Base-by-base conservation (phyloP, 768 basidiomycete genomes). In the Phylloporus arenicola region DNA sequence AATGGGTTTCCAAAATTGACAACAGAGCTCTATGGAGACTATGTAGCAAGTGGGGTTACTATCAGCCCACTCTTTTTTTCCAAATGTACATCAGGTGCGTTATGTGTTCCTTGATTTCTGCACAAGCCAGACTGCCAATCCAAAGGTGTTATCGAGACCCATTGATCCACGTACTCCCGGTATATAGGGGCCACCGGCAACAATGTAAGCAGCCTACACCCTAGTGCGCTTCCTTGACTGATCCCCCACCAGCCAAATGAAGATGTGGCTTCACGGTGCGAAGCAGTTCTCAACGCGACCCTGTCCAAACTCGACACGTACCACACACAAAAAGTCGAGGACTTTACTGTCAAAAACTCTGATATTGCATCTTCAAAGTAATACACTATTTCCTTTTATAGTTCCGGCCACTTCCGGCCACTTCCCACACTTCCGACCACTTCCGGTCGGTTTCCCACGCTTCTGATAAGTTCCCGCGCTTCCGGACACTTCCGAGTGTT, bases 291-390 rank as follows among this genome's bases (percentile, higher is more conserved):
- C 24, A 92, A 93, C 64, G 83, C 82, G 9, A 92, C 90, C 2
- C 84, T 91, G 82, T 88, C 91, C 1, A 90, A 93, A 71, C 82
- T 92, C 74, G 86, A 88, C 44, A 81, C 77, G 1, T 88, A 90
- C 57, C 87, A 90, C 61, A 67, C 71, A 0, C 86, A 89, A 64
- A 87, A 89, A 64, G 62, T 65, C 7, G 85, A 88, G 59, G 88
- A 91, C 57, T n/a, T n/a, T n/a, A n/a, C n/a, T n/a, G n/a, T n/a
- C n/a, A n/a, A n/a, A n/a, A n/a, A n/a, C n/a, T n/a, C n/a, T n/a
- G n/a, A n/a, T n/a, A n/a, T n/a, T n/a, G n/a, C n/a, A n/a, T n/a
- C n/a, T n/a, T n/a, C n/a, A n/a, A n/a, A n/a, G n/a, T n/a, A n/a
- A n/a, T n/a, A n/a, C n/a, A n/a, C n/a, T n/a, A n/a, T n/a, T n/a